Conservation (phyloP, 208 protist genomes). For the Phytomonas serpens region DNA sequence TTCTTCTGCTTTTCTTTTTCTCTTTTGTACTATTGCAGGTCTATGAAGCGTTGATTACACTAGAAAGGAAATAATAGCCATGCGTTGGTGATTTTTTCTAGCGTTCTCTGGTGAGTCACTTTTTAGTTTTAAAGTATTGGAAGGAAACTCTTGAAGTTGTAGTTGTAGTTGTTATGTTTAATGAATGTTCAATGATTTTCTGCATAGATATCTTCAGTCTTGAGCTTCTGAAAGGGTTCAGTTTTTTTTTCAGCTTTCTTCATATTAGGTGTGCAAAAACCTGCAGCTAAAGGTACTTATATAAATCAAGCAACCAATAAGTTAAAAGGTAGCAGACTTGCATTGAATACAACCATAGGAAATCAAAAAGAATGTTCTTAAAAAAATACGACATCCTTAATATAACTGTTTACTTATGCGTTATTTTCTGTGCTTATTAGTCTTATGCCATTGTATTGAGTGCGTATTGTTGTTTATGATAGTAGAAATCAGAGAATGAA, state of each 20-base stretch:
- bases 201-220: background rate
- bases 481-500: background rate
- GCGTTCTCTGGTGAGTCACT: background rate
- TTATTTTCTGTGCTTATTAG: background rate
- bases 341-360: conserved; percentile 9
- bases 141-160: background rate
- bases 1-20: conserved; percentile 3
- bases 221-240: background rate
- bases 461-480: background rate
- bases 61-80: background rate
- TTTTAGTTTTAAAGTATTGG: background rate
- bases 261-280: conserved; percentile 9
- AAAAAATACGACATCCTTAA: conserved; percentile 7
- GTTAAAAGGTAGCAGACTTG: conserved; percentile 7
- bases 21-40: background rate
- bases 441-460: background rate
- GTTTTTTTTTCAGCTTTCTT: conserved; percentile 12
- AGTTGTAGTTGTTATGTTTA: background rate
- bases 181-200: background rate
- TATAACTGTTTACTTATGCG: background rate
- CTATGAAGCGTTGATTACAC: background rate
- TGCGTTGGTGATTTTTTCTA: background rate
- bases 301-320: background rate
- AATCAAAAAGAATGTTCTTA: conserved; percentile 10
- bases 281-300: background rate